Base-by-base conservation (phyloP, 306 rosid species). In the Alnus glutinosa region DNA sequence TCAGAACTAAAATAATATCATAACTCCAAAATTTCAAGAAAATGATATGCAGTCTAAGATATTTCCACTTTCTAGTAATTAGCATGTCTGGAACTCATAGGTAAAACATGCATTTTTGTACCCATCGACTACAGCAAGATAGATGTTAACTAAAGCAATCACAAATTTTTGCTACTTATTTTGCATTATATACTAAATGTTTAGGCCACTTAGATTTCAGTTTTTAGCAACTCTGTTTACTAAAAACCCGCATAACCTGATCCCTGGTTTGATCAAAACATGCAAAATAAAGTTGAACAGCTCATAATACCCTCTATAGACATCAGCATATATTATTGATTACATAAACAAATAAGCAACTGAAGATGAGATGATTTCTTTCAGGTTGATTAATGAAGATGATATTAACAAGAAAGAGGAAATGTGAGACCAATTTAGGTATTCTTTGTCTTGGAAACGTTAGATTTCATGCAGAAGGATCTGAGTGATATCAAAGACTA, bases 271-370 rank as follows among this genome's bases (percentile, higher is more conserved):
- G 30, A 66, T 71, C 71, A 61, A 64, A 13, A 80, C 55, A 68
- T n/a, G 70, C 49, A 19, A 34, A 34, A 77, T 67, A 62, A 84
- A 57, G 55, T 37, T 69, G 55, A 59, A 77, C 64, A 58, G 68
- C 32, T 77, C 16, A 58, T 48, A 63, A 37, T 28, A 72, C 55
- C 9, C 42, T 72, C 39, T 16, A 47, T 12, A 0, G 23, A 52
- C 32, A 0, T 49, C 42, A 32, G 44, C 59, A 73, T 15, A 34
- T 34, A 34, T 34, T 32, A 34, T 34, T 16, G 62, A 54, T 14
- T 55, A 52, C 13, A 50, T 51, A 73, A 32, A 52, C 23, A 14
- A 15, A 72, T 36, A 51, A 16, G 51, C 51, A 39, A 18, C 51
- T 68, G 9, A 39, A 68, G 42, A 39, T 16, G 51, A 68, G 8